phyloP scores from a whole-genome alignment of 768 basidiomycete species.

The Cyathus striatus region DNA sequence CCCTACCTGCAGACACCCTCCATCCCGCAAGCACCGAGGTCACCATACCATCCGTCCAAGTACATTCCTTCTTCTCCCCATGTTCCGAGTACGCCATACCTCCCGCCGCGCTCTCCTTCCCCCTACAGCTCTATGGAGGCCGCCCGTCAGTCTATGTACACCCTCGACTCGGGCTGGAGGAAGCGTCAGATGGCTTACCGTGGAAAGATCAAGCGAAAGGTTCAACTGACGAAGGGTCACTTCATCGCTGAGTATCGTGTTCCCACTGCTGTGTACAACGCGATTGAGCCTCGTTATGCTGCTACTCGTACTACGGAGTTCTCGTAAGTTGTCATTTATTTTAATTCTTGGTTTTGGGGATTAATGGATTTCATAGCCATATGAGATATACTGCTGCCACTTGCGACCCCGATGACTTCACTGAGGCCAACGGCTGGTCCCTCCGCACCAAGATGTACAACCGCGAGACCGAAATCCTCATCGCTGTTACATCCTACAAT shows the following conservation, averaged over 20 bases:
- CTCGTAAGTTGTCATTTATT: constrained; percentile 37
- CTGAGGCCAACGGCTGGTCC: constrained; percentile 67
- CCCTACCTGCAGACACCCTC: too few relatives aligned
- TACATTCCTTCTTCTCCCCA: too few relatives aligned
- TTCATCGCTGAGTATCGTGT: constrained; percentile 84
- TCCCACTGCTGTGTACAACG: constrained; percentile 69
- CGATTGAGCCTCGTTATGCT: constrained; percentile 72
- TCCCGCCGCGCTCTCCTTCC: neutral
- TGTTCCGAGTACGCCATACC: neutral
- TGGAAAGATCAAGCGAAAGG: constrained; percentile 79
- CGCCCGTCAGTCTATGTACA: neutral
- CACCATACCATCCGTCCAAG: too few relatives aligned
- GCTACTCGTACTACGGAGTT: constrained; percentile 72
- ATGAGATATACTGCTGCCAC: constrained; percentile 89
- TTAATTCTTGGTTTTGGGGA: neutral
- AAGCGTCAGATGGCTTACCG: constrained; percentile 81
- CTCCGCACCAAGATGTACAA: constrained; percentile 73
- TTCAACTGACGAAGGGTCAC: constrained; percentile 83
- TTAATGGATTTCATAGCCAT: constrained; percentile 53
- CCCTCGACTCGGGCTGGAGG: constrained; percentile 44
- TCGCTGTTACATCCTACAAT: constrained; percentile 88
- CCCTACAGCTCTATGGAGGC: neutral
- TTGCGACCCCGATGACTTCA: constrained; percentile 81
- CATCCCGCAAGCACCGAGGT: too few relatives aligned
- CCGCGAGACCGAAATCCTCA: constrained; percentile 82